phyloP scores from a whole-genome alignment of 2,329 filamentous ascomycete species.

The Clarireedia paspali region DNA sequence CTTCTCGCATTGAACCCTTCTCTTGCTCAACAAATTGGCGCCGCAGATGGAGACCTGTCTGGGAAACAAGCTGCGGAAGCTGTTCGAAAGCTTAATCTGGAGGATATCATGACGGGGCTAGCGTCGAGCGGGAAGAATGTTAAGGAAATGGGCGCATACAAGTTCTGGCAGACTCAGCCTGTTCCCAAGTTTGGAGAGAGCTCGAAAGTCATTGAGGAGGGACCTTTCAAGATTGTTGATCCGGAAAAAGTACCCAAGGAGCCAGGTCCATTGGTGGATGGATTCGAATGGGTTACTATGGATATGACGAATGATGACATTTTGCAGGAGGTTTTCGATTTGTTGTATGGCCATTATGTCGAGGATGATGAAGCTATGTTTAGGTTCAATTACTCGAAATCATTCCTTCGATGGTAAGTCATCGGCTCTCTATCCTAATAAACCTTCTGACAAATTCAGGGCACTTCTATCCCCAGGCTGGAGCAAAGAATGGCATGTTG shows the following conservation, averaged over 20 bases:
- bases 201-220: constrained; percentile 56
- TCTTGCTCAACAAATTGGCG: constrained; percentile 49
- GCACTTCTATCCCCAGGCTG: constrained; percentile 91
- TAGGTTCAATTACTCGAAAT: constrained; percentile 88
- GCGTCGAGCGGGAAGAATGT: constrained; percentile 77
- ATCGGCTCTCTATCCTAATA: background rate
- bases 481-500: constrained; percentile 91
- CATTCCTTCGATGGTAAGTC: constrained; percentile 78
- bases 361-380: constrained; percentile 97
- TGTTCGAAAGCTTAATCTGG: constrained; percentile 56
- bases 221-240: constrained; percentile 74
- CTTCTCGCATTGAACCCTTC: constrained; percentile 67
- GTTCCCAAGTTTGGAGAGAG: constrained; percentile 74
- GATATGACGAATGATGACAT: constrained; percentile 72
- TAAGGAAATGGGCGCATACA: constrained; percentile 96
- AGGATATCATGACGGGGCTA: constrained; percentile 67
- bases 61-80: constrained; percentile 40
- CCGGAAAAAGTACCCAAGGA: constrained; percentile 72
- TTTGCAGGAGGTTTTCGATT: constrained; percentile 83
- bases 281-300: constrained; percentile 92
- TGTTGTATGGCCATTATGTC: constrained; percentile 90
- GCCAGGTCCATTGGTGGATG: constrained; percentile 65
- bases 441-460: constrained; percentile 42
- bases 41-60: constrained; percentile 31
- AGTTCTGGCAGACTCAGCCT: constrained; percentile 97